Conservation (phyloP, 306 rosid species). For the Dalbergia cultrata region DNA sequence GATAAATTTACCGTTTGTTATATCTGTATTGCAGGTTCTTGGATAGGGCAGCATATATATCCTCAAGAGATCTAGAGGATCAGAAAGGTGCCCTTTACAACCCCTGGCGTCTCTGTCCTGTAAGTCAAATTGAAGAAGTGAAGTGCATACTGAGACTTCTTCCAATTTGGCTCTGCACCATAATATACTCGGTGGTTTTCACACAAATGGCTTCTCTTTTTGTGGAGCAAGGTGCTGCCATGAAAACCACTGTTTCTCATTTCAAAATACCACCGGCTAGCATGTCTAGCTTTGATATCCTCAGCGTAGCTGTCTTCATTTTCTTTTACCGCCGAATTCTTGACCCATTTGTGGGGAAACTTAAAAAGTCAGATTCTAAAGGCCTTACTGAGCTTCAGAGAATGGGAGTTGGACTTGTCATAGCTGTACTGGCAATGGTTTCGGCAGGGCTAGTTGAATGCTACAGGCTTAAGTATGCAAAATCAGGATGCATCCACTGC, state of each 20-base stretch:
- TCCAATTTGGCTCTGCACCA: constrained; percentile 99
- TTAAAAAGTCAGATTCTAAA: constrained; percentile 68
- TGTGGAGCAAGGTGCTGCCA: constrained; percentile 98
- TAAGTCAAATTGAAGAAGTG: constrained; percentile 96
- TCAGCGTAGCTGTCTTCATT: constrained; percentile 89
- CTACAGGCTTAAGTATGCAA: constrained; percentile 84
- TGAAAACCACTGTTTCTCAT: constrained; percentile 78
- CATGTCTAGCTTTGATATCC: constrained; percentile 97
- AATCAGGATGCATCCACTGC: constrained; percentile 66
- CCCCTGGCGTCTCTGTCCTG: constrained; percentile 87
- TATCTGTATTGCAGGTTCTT: constrained; percentile 70
- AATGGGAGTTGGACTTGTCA: constrained; percentile 95
- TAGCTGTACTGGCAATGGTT: constrained; percentile 94
- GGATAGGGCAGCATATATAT: constrained; percentile 88
- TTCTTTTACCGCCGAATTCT: constrained; percentile 87
- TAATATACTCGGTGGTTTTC: constrained; percentile 93
- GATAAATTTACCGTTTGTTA: constrained; percentile 25
- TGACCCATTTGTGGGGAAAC: constrained; percentile 79
- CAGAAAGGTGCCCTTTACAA: constrained; percentile 52
- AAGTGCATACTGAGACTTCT: constrained; percentile 94
- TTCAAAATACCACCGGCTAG: constrained; percentile 94
- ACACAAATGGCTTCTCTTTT: constrained; percentile 99
- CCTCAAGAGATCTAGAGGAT: constrained; percentile 78
- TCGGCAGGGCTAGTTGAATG: constrained; percentile 95
- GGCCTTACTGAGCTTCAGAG: constrained; percentile 96